Conservation (phyloP, 164 flowering plant genomes). For the Aristolochia contorta region DNA sequence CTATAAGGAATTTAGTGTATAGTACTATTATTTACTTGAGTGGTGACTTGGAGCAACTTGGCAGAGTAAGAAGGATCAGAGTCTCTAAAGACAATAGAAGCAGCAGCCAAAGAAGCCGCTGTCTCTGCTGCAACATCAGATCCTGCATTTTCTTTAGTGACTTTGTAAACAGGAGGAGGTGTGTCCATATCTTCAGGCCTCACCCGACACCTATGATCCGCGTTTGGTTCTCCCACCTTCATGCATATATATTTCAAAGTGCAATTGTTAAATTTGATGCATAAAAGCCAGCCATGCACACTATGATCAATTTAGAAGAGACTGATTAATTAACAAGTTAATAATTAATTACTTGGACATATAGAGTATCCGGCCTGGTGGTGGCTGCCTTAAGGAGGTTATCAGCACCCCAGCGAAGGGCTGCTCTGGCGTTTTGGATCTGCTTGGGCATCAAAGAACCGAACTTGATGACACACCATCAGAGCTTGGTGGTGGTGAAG, state of each 20-base stretch:
- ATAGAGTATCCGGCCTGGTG: background rate
- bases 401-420: conserved; percentile 68
- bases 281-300: no score
- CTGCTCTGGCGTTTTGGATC: conserved; percentile 32
- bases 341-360: background rate
- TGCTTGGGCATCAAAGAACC: conserved; percentile 41
- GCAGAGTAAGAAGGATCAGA: conserved; percentile 30
- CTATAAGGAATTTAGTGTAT: background rate
- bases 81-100: conserved; percentile 41
- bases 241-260: no score
- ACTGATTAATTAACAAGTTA: background rate
- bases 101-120: conserved; percentile 67
- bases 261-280: no score
- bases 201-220: conserved; percentile 73
- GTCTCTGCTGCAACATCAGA: conserved; percentile 70
- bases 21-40: conserved; percentile 27
- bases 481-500: conserved; percentile 55
- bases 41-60: conserved; percentile 34
- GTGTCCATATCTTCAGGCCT: conserved; percentile 86
- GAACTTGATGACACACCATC: conserved; percentile 68
- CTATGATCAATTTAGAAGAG: background rate
- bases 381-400: conserved; percentile 51
- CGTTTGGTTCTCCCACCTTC: conserved; percentile 58
- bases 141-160: conserved; percentile 29
- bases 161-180: conserved; percentile 11